Percentiles rank a stretch among this genome's conserved stretches.
Conservation (phyloP, 345 rosid genomes). For the Gossypium rotundifolium region DNA sequence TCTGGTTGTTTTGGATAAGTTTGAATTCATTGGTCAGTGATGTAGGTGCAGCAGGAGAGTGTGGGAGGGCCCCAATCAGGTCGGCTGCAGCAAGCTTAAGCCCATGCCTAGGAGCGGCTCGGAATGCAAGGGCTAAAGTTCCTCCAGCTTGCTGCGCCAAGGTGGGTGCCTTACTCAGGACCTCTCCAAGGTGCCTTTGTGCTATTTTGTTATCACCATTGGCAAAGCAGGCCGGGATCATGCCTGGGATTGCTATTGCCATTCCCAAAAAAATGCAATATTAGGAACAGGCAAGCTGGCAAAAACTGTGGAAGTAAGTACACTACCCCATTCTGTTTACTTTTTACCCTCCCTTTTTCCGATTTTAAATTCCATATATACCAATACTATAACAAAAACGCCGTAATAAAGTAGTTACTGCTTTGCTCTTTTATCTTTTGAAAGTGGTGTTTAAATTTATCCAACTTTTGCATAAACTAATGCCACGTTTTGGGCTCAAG, state of each 20-base stretch:
- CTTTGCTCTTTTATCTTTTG: background rate
- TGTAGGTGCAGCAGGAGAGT: constrained; percentile 50
- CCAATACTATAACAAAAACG: too few relatives aligned
- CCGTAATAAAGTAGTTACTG: too few relatives aligned
- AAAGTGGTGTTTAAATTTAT: background rate
- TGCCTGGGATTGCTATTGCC: constrained; percentile 61
- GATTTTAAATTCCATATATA: too few relatives aligned
- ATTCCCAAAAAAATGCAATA: constrained; percentile 81
- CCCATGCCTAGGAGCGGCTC: constrained; percentile 67
- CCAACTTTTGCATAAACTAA: background rate
- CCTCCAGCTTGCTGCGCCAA: constrained; percentile 68
- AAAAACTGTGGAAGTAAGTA: constrained; percentile 81
- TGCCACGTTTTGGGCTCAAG: background rate
- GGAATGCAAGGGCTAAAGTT: constrained; percentile 32
- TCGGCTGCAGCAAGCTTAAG: constrained; percentile 65
- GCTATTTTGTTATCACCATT: constrained; percentile 70
- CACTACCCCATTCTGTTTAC: background rate
- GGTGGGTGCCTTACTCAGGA: constrained; percentile 50
- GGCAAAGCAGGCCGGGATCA: constrained; percentile 75
- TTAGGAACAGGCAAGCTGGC: constrained; percentile 58
- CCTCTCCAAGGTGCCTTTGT: constrained; percentile 74
- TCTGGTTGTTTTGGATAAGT: constrained; percentile 20
- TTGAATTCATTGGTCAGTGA: constrained; percentile 11
- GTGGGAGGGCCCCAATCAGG: constrained; percentile 61
- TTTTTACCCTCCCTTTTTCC: too few relatives aligned